phyloP scores from a whole-genome alignment of 106 monocot species.

The Acanthochlamys bracteata region DNA sequence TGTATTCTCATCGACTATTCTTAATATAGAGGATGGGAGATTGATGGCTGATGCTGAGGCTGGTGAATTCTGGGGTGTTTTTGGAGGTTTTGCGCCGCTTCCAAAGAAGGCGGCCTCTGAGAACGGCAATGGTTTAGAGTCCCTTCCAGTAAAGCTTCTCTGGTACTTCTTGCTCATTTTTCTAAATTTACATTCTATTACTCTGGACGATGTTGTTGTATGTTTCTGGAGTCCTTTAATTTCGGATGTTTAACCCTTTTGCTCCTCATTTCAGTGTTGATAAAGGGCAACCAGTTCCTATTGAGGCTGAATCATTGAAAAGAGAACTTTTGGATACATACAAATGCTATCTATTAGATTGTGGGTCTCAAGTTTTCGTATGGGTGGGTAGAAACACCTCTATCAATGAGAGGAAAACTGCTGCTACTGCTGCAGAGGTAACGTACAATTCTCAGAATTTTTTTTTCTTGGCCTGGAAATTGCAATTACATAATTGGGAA shows the following conservation, averaged over 20 bases:
- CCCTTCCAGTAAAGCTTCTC: conserved; percentile 38
- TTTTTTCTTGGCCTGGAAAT: background rate
- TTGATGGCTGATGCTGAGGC: conserved; percentile 93
- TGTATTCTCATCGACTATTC: background rate
- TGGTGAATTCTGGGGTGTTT: conserved; percentile 88
- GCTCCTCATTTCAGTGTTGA: conserved; percentile 29
- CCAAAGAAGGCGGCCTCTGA: conserved; percentile 50
- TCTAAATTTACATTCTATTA: background rate
- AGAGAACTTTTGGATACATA: conserved; percentile 69
- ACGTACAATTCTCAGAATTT: background rate
- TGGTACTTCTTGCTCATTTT: conserved; percentile 30
- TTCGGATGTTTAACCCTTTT: background rate
- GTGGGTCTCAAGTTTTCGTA: conserved; percentile 73
- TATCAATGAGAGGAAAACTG: conserved; percentile 79
- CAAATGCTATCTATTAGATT: conserved; percentile 87
- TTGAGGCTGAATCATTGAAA: conserved; percentile 53
- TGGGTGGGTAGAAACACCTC: conserved; percentile 90
- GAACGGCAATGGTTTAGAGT: conserved; percentile 22
- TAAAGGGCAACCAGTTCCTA: conserved; percentile 34
- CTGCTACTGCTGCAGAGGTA: conserved; percentile 85
- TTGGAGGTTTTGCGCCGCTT: conserved; percentile 99
- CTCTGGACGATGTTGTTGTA: no score
- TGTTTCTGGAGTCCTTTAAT: no score
- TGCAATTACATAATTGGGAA: conserved; percentile 2
- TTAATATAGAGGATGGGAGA: conserved; percentile 67